Evolutionary conservation across 495 filamentous ascomycete species (phyloP), one percentile per base, ranked within the genome.

Genomic region (Talaromyces stipitatus): DNA sequence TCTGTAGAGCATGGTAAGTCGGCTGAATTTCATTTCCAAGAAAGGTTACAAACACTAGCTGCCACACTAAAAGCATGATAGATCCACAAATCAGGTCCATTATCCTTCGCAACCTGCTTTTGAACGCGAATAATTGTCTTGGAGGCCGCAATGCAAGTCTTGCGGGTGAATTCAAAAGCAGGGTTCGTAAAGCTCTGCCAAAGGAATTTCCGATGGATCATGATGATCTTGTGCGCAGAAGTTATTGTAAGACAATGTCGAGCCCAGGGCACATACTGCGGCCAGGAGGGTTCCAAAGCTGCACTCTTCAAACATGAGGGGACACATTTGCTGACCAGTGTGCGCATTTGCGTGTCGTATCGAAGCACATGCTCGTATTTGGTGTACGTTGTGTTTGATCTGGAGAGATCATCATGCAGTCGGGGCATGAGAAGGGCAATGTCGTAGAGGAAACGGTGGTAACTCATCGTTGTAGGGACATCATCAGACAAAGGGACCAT

Each of bases 211-310:
- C 76, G 71, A 57, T 79, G 74, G 27, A 79, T 72, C 76, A 78
- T 78, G 55, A 79, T 79, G 50, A 79, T 74, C 53, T 79, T 79
- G 55, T 79, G 73, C 1, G 70, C 70, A 16, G 69, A 68, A 2
- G 71, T 75, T 18, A 74, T 72, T 2, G 72, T 69, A 7, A 76
- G 61, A 50, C 71, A 67, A 24, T 71, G 65, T 23, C 74, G 67
- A 10, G 75, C 74, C 68, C 71, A 76, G 4, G 66, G 66, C 4
- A 76, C 67, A 46, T 71, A 69, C 20, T 55, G 45, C 20, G 72
- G 74, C 72, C 74, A 74, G 6, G 52, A 18, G 10, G 68, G 66
- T 54, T 74, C 68, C 2, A 69, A n/a, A 3, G 59, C 59, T 16
- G 61, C 59, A 38, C 70, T 66, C 55, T 67, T 73, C 10, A 72